Base-by-base conservation (phyloP, 2,329 filamentous ascomycete species). In the Epichloe festucae region DNA sequence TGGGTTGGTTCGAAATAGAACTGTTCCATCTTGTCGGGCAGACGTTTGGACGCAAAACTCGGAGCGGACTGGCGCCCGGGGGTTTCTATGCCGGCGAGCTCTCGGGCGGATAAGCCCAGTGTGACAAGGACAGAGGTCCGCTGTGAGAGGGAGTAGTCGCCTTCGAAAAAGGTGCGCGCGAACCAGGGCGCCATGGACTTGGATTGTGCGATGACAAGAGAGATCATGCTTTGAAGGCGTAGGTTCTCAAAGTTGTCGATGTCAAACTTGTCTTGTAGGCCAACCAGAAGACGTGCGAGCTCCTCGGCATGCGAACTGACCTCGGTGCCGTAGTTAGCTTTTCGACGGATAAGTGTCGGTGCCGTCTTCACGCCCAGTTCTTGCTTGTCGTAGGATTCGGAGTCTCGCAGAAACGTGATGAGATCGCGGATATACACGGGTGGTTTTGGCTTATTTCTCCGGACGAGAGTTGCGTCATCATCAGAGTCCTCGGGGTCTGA, bases 351-450 rank as follows among this genome's bases (percentile, higher is more conserved):
- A 5, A 98, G 74, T 0, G 76, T 66, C 0, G 90, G 82, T 0
- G 90, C 90, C 1, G 85, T 87, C 19, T 78, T 74, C 17, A 98
- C 72, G 3, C 84, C 89, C 10, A 97, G 72, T 53, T 84, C 82
- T 62, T 96, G 89, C 34, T 83, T 82, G 59, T 97, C 90, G 58
- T 89, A 88, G 57, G 85, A 85, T 45, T 96, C 89, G 0, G 79
- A 81, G 57, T 95, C 87, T 47, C 87, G 78, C 3, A 98, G 74
- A 61, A 84, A 90, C 7, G 74, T 65, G 51, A 97, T 82, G 11
- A 97, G 75, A 59, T 95, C 89, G 45, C 89, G 82, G 54, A 96
- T 85, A 61, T 97, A 97, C 1, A 98, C 89, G 1, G 93, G 93
- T 0, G 89, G 79, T 53, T 79, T 85, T 21, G 85, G 79, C 59